These are phyloP conservation scores for Amauroascus niger DNA, from an alignment of 2,329 filamentous ascomycete genomes.

Conservation along the genomic window DNA sequence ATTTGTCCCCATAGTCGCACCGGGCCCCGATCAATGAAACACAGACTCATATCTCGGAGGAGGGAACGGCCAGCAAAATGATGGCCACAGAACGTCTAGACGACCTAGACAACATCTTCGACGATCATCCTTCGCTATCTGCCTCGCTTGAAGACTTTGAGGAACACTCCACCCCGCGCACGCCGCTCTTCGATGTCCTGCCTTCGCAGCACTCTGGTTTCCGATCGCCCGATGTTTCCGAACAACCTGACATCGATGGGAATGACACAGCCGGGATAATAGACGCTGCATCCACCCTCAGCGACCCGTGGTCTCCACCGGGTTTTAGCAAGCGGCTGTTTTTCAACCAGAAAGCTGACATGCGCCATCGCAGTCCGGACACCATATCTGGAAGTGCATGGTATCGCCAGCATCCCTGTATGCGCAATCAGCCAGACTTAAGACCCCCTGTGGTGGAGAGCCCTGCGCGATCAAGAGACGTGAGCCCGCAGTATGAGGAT, in stretches of 20 bases:
- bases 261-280: conserved; percentile 10
- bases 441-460: conserved; percentile 37
- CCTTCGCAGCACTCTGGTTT: conserved; percentile 56
- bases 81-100: conserved; percentile 21
- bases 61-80: conserved; percentile 12
- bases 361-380: conserved; percentile 32
- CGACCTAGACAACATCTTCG: conserved; percentile 43
- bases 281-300: conserved; percentile 35
- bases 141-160: conserved; percentile 56
- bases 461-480: conserved; percentile 46
- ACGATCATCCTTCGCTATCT: conserved; percentile 51
- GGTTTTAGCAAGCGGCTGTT: conserved; percentile 38
- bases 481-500: conserved; percentile 52
- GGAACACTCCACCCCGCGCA: conserved; percentile 37
- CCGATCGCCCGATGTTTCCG: conserved; percentile 43
- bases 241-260: conserved; percentile 37
- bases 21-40: conserved; percentile 6
- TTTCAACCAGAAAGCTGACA: conserved; percentile 26
- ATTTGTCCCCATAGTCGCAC: not conserved
- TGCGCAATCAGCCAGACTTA: conserved; percentile 33
- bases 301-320: conserved; percentile 55
- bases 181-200: conserved; percentile 43
- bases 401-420: conserved; percentile 44
- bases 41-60: not conserved
- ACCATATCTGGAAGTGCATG: conserved; percentile 43